Evolutionary conservation across 108 stramenopile species (phyloP).

Genomic region (Cyclotella atomus): DNA sequence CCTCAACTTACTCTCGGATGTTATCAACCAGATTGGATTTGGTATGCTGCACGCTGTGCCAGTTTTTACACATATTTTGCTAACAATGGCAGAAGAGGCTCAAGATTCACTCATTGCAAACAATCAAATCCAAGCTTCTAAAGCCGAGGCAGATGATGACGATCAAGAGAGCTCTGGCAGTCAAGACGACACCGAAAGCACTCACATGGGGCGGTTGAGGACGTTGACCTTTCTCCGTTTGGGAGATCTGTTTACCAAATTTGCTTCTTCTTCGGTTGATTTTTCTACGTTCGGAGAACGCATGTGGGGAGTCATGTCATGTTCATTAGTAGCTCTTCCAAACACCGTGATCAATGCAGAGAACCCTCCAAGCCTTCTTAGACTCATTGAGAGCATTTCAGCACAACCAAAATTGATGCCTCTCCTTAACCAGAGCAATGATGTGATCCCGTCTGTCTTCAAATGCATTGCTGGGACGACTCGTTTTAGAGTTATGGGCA

Average conservation of each 20-base stretch:
- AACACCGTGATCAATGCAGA: conserved; percentile 67
- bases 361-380: conserved; percentile 72
- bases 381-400: conserved; percentile 65
- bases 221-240: conserved; percentile 70
- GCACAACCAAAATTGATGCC: conserved; percentile 49
- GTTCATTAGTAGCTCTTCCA: conserved; percentile 68
- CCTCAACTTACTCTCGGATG: conserved; percentile 75
- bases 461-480: conserved; percentile 67
- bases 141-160: conserved; percentile 16
- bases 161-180: conserved; percentile 12
- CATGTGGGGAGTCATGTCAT: conserved; percentile 64
- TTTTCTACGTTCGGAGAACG: conserved; percentile 41
- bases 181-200: conserved; percentile 17
- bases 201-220: conserved; percentile 57
- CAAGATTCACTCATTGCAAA: conserved; percentile 36
- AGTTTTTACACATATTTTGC: conserved; percentile 59
- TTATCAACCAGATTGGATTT: conserved; percentile 79
- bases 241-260: conserved; percentile 65
- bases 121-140: conserved; percentile 22
- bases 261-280: conserved; percentile 62
- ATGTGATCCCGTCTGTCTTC: conserved; percentile 59
- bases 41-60: conserved; percentile 32
- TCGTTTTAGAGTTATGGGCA: conserved; percentile 53
- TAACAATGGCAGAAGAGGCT: conserved; percentile 56
- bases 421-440: conserved; percentile 49